Percentiles rank a stretch among this genome's conserved stretches.
These are phyloP conservation scores for Cladorrhinum samala DNA, from an alignment of 495 filamentous ascomycete genomes.

Conservation along the genomic window DNA sequence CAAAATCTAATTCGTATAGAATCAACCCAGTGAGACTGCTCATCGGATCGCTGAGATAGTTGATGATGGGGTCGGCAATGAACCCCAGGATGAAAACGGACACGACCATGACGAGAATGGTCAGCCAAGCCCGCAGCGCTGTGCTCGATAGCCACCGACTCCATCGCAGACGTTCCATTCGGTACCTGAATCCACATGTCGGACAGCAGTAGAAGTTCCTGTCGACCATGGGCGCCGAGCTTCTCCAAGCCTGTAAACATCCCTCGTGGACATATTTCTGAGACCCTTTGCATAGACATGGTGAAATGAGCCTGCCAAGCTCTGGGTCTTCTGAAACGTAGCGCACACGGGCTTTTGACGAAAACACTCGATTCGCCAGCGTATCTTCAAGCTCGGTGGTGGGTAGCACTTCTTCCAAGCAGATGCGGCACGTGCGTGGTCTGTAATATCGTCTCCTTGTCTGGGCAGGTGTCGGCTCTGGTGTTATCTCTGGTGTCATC, in stretches of 20 bases:
- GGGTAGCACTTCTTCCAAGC: conserved; percentile 75
- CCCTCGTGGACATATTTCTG: conserved; percentile 92
- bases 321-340: conserved; percentile 74
- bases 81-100: conserved; percentile 79
- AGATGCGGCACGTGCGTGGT: conserved; percentile 83
- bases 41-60: conserved; percentile 73
- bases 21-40: conserved; percentile 38
- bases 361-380: conserved; percentile 56
- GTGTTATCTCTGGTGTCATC: conserved; percentile 2
- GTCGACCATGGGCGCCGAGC: conserved; percentile 60
- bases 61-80: conserved; percentile 87
- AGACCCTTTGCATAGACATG: conserved; percentile 88
- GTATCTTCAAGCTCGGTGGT: conserved; percentile 63
- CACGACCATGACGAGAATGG: conserved; percentile 59
- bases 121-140: conserved; percentile 56
- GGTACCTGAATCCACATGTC: conserved; percentile 82
- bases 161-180: conserved; percentile 70
- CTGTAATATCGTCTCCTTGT: conserved; percentile 48
- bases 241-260: conserved; percentile 84
- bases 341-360: conserved; percentile 54
- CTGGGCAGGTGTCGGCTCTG: conserved; percentile 24
- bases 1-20: conserved; percentile 33
- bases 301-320: conserved; percentile 75
- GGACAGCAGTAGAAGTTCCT: conserved; percentile 80
- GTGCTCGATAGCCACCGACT: conserved; percentile 67